Base-by-base conservation (phyloP, 2,329 filamentous ascomycete genomes). In the Orbilia blumenaviensis region DNA sequence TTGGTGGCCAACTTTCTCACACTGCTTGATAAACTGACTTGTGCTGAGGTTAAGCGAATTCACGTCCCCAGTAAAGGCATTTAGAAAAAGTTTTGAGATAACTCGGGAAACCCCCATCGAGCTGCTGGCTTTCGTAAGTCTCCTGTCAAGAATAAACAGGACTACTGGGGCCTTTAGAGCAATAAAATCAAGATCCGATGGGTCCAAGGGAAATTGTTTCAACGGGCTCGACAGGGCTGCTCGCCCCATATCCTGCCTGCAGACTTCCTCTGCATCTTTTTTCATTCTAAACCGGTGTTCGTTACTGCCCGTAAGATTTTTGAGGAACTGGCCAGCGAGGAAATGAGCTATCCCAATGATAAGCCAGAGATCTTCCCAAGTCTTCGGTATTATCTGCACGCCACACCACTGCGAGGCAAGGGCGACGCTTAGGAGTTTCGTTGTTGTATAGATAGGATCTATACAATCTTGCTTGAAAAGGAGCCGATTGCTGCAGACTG, bases 401-500 rank as follows among this genome's bases (percentile, higher is more conserved):
- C 95, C 95, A 78, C 95, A 92, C 91, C 94, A 99, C 82, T 99
- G 95, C 73, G 90, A 92, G 9, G 95, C 92, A 54, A 98, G 85
- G 0, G 93, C 90, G 81, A 95, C 91, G 7, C 96, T 90, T 18
- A 99, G 85, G 64, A 88, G 89, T 76, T 93, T 88, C 2, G 93
- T 96, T 9, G 91, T 91, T 29, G 92, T 89, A 79, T 95, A 89
- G 80, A 97, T 89, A 0, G 90, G 90, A 80, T 99, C 94, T 79
- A 96, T 90, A 36, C 98, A 89, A 32, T 92, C 90, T 78, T 93
- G 89, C 0, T 93, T 91, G 80, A 93, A 96, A 0, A 99, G 87
- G 0, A 99, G 85, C 44, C 92, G 89, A 58, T 88, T 94, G 84
- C 92, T 98, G 83, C 93, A 93, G 32, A 99, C 88, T 0, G 94